Percentiles rank a stretch among this genome's conserved stretches.
Evolutionary conservation across 2,329 filamentous ascomycete species (phyloP).

Genomic region (Trichoderma arundinaceum): DNA sequence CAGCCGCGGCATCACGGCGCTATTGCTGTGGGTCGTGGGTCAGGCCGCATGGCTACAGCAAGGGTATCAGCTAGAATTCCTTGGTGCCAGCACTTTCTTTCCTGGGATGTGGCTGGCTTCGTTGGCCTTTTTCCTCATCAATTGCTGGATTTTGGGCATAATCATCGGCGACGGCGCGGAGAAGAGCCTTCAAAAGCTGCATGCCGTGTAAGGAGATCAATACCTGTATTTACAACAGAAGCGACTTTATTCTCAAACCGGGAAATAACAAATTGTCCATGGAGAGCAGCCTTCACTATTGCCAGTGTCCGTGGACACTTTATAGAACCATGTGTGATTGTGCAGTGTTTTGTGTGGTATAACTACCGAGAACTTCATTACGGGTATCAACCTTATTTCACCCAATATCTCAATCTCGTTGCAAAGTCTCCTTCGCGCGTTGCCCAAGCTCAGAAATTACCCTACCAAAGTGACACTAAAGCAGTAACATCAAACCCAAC

Average conservation of each 20-base stretch:
- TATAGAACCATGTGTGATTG: background rate
- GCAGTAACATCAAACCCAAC: slow-evolving; percentile 20
- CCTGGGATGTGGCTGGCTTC: slow-evolving; percentile 81
- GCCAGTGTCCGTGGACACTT: background rate
- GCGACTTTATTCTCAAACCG: background rate
- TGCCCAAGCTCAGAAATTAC: slow-evolving; percentile 8
- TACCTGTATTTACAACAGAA: background rate
- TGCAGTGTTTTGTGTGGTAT: background rate
- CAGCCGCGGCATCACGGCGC: slow-evolving; percentile 66
- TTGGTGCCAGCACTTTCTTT: slow-evolving; percentile 82
- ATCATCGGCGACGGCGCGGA: slow-evolving; percentile 69
- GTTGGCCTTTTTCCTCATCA: slow-evolving; percentile 80
- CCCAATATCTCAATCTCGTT: slow-evolving; percentile 23
- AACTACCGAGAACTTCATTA: slow-evolving; percentile 26
- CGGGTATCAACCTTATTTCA: slow-evolving; percentile 31
- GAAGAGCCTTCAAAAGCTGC: slow-evolving; percentile 34
- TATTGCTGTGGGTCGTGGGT: slow-evolving; percentile 73
- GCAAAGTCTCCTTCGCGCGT: slow-evolving; percentile 7
- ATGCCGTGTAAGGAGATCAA: slow-evolving; percentile 23
- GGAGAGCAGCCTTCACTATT: background rate
- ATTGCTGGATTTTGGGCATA: slow-evolving; percentile 84
- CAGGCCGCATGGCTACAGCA: slow-evolving; percentile 80
- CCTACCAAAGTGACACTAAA: slow-evolving; percentile 14
- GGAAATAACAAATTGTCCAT: background rate
- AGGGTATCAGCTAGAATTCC: slow-evolving; percentile 76